Evolutionary conservation across 2,329 filamentous ascomycete species (phyloP), one percentile per base, ranked within the genome.

Genomic region (Teratosphaeria viscida): DNA sequence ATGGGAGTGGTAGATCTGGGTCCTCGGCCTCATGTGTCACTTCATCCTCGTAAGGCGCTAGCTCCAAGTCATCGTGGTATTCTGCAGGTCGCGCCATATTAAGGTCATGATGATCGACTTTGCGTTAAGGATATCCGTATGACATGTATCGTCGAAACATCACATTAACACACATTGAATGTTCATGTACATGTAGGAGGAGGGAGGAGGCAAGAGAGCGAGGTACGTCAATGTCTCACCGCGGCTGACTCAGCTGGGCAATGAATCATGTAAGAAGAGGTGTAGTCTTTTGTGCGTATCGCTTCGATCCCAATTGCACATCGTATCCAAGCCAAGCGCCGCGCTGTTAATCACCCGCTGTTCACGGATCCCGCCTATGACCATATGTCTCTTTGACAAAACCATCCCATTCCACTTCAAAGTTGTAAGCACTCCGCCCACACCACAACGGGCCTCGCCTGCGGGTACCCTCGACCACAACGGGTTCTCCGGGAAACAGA

Each of bases 401-500:
- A 2, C 59, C 52, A n/a, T 58, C 55, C 59, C 59, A 60, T 26
- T 58, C 56, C 52, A 55, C 56, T 56, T 58, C 27, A 35, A 60
- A 60, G 56, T 49, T 57, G 29, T 58, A 57, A 27, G 52, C 23
- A 19, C 49, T 68, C 63, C 16, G 62, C 23, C 59, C 61, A 64
- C 39, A 64, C 35, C 10, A 57, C 43, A 57, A 54, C 26, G 58
- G 59, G 16, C 53, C 49, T 7, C 37, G 56, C 55, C 39, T 60
- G 54, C 49, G 53, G 43, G 39, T 32, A 0, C 70, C 73, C 19
- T 62, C 60, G 52, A 74, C 72, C 53, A 67, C 64, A 55, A 73
- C 49, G 1, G 58, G 56, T 8, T 68, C 65, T 8, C 61, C 59
- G 11, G 43, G 43, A n/a, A 69, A 70, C 29, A 74, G 58, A 12